A percentile compares a stretch with the other conserved stretches of the same genome.
Conservation (phyloP, 1,139 yeast species). For the Candida albicans region DNA sequence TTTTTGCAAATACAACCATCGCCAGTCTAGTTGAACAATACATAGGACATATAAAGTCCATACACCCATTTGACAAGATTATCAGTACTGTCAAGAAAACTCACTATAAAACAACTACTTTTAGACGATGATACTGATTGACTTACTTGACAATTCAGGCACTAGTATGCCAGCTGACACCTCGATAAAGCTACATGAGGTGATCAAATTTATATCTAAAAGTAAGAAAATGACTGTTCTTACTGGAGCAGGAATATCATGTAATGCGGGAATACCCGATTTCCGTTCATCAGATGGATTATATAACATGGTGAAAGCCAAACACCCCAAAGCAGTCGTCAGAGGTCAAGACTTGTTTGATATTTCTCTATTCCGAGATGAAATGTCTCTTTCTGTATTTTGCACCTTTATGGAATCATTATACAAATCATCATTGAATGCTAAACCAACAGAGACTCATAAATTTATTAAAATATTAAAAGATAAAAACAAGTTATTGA, state of each 20-base stretch:
- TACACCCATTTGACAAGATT: neutral
- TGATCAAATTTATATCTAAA: conserved; percentile 44
- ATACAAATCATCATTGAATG: conserved; percentile 59
- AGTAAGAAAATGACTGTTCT: conserved; percentile 56
- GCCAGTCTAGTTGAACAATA: no score
- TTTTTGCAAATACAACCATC: neutral
- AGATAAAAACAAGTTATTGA: conserved; percentile 63
- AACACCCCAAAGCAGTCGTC: conserved; percentile 60
- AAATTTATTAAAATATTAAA: conserved; percentile 66
- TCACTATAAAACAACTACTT: neutral
- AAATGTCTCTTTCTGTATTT: conserved; percentile 62
- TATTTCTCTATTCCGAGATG: conserved; percentile 71
- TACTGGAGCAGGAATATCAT: conserved; percentile 95
- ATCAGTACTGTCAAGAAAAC: neutral
- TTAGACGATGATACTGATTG: conserved; percentile 33
- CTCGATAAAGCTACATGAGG: conserved; percentile 36
- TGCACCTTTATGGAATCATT: conserved; percentile 80
- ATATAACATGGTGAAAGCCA: conserved; percentile 68
- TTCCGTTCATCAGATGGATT: conserved; percentile 84
- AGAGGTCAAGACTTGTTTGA: conserved; percentile 92
- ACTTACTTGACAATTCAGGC: conserved; percentile 21
- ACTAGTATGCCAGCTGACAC: conserved; percentile 11
- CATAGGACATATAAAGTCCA: neutral
- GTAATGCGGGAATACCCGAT: conserved; percentile 96
- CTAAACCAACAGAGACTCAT: conserved; percentile 84